These are phyloP conservation scores for Elaeis oleifera DNA, from an alignment of 202 grass and related monocot species.

Conservation along the genomic window DNA sequence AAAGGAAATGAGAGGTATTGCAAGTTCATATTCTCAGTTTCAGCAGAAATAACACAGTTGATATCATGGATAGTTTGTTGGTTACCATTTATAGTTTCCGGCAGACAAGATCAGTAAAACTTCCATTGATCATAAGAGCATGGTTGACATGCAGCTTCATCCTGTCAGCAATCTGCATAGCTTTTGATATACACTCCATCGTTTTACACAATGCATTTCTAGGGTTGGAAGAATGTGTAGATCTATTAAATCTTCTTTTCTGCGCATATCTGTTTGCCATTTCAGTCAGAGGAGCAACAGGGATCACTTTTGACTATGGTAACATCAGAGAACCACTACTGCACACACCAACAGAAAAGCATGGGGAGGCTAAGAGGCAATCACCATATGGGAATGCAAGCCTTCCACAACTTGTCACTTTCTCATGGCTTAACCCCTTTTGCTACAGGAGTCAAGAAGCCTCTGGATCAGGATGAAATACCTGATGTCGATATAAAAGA, in stretches of 20 bases:
- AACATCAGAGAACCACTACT: constrained; percentile 55
- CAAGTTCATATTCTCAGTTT: constrained; percentile 35
- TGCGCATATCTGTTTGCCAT: constrained; percentile 53
- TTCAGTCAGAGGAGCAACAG: constrained; percentile 66
- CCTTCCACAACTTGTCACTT: constrained; percentile 65
- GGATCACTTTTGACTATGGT: constrained; percentile 40
- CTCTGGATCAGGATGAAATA: constrained; percentile 74
- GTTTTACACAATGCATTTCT: constrained; percentile 29
- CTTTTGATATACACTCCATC: constrained; percentile 55
- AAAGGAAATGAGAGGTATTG: constrained; percentile 32
- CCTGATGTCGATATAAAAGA: constrained; percentile 75
- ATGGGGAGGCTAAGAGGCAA: constrained; percentile 40
- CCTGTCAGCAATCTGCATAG: constrained; percentile 43
- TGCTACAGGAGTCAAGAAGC: constrained; percentile 60
- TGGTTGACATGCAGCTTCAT: constrained; percentile 83
- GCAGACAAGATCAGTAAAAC: constrained; percentile 41
- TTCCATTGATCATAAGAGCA: constrained; percentile 50
- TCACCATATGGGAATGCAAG: constrained; percentile 55
- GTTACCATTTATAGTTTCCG: constrained; percentile 44
- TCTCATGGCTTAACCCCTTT: constrained; percentile 92
- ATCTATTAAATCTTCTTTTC: constrained; percentile 39
- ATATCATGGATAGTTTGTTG: constrained; percentile 77
- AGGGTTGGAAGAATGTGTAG: constrained; percentile 35
- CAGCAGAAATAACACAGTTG: constrained; percentile 50
- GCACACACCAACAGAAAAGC: constrained; percentile 34